Evolutionary conservation across 768 basidiomycete genomes (phyloP), one percentile per base, ranked within the genome.

Genomic region (Pluteus cervinus): DNA sequence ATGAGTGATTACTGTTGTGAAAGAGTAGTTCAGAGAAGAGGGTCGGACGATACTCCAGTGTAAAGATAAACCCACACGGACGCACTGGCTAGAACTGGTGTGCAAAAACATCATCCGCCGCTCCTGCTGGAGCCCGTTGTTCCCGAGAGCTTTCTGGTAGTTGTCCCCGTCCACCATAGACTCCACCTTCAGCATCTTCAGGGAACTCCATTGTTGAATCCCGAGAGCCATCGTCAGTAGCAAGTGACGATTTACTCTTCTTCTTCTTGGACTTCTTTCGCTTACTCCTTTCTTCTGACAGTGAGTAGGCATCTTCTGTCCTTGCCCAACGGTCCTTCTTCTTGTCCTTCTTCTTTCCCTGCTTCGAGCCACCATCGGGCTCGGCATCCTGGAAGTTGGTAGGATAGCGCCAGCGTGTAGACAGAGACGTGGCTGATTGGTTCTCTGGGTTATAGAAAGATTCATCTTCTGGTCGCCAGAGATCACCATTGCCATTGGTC

Each of bases 241-340:
- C 43, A n/a, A n/a, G n/a, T 3, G 70, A 64, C 14, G 71, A 64
- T 43, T 63, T 68, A 46, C 63, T 70, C 54, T 73, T 75, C 62
- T 75, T 80, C 65, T 79, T 84, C 68, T 75, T 84, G 44, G 65
- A 73, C 65, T 74, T 85, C 53, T 65, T 69, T 52, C 63, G 71
- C 48, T 52, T 58, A 36, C 56, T 54, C 33, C 55, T 61, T 45
- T 62, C 68, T 42, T 62, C 66, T 49, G 65, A 75, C 50, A 74
- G 61, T 50, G 63, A 66, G 50, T 89, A 83, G 23, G 87, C 88
- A 55, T 91, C 88, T 58, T 88, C 86, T 22, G 87, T 89, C 58
- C 83, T 69, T 42, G 81, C 86, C 82, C 83, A 90, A 41, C 88
- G 68, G 50, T 91, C 88, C 58, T 90, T 89, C 73, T 88, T 90